Conservation (phyloP, 2,329 filamentous ascomycete genomes). For the Diaporthe amygdali region DNA sequence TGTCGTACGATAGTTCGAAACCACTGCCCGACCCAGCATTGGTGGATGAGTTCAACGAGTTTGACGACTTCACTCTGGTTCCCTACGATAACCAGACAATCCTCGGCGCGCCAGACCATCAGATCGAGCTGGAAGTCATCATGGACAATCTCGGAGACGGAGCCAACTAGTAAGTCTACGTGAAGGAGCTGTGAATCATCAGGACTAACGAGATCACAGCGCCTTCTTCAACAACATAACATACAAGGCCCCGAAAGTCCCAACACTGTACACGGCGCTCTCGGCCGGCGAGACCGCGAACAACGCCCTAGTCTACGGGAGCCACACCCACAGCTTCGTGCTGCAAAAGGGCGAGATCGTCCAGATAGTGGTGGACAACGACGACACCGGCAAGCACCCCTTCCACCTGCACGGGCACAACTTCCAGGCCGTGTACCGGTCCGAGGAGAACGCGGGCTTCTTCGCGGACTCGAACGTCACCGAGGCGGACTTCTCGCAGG, state of each 20-base stretch:
- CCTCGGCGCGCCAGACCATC: conserved; percentile 65
- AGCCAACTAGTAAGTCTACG: conserved; percentile 61
- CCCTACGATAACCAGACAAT: conserved; percentile 70
- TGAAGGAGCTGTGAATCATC: not conserved
- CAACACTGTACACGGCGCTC: conserved; percentile 78
- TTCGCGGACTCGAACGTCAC: conserved; percentile 50
- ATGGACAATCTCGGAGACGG: conserved; percentile 74
- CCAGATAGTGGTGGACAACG: conserved; percentile 79
- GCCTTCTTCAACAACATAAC: conserved; percentile 80
- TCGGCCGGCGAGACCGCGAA: conserved; percentile 63
- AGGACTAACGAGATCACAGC: conserved; percentile 22
- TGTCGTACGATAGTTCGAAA: conserved; percentile 59
- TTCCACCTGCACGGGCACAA: conserved; percentile 82
- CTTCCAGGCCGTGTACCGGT: conserved; percentile 72
- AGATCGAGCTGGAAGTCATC: conserved; percentile 65
- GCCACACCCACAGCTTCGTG: conserved; percentile 69
- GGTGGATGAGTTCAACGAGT: conserved; percentile 53
- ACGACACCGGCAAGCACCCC: conserved; percentile 72
- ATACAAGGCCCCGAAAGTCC: conserved; percentile 77
- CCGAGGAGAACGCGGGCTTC: conserved; percentile 59
- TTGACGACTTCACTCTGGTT: conserved; percentile 76
- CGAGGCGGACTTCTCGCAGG: conserved; percentile 52
- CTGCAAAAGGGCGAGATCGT: conserved; percentile 72
- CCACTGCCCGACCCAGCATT: conserved; percentile 54
- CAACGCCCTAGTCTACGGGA: conserved; percentile 68